These are phyloP conservation scores for Melanomma pulvis-pyrius DNA, from an alignment of 495 filamentous ascomycete genomes.

Conservation along the genomic window DNA sequence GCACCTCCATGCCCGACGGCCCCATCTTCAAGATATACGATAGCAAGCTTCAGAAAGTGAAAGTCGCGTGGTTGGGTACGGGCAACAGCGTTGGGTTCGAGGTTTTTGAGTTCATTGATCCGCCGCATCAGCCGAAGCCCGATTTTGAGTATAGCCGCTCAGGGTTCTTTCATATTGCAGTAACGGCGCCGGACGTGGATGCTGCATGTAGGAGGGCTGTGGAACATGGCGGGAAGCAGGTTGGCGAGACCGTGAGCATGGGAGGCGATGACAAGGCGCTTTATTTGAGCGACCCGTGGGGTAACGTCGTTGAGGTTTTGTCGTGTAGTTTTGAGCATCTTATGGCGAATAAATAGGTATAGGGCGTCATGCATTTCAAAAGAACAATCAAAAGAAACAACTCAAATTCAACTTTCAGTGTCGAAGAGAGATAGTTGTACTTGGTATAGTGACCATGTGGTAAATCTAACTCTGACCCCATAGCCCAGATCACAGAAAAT, in stretches of 20 bases:
- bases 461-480: no score
- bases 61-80: slow-evolving; percentile 34
- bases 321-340: slow-evolving; percentile 31
- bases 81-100: slow-evolving; percentile 41
- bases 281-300: slow-evolving; percentile 29
- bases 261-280: slow-evolving; percentile 7
- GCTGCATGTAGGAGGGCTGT: slow-evolving; percentile 14
- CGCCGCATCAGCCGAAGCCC: slow-evolving; percentile 11
- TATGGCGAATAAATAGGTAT: slow-evolving; percentile 24
- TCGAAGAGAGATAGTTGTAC: no score
- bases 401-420: no score
- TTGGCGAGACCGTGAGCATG: slow-evolving; percentile 28
- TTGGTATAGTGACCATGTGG: no score
- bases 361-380: no score
- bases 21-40: slow-evolving; percentile 36
- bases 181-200: slow-evolving; percentile 32
- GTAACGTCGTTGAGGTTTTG: slow-evolving; percentile 23
- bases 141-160: slow-evolving; percentile 28
- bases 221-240: slow-evolving; percentile 18
- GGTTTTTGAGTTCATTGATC: slow-evolving; percentile 40
- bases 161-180: slow-evolving; percentile 36
- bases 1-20: slow-evolving; percentile 8
- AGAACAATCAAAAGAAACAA: no score
- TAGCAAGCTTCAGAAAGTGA: slow-evolving; percentile 31
- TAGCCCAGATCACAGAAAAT: no score